Percentiles rank a stretch among this genome's conserved stretches.
Conservation (phyloP, 345 rosid genomes). For the Pugionium dolabratum region DNA sequence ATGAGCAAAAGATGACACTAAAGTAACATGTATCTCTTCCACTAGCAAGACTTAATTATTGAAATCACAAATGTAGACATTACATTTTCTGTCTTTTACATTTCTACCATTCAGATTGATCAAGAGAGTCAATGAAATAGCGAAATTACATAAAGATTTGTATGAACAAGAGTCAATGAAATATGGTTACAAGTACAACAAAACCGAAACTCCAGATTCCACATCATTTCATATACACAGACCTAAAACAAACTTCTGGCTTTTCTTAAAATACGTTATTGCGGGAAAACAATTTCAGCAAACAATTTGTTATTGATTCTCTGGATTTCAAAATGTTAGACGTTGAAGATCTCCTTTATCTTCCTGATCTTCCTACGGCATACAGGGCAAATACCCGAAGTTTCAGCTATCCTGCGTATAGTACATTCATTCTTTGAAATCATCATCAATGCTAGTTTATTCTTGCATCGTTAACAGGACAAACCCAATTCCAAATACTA, state of each 20-base stretch:
- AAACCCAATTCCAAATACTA: not conserved
- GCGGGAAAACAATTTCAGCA: slow-evolving; percentile 14
- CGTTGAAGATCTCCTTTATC: slow-evolving; percentile 80
- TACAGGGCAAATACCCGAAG: slow-evolving; percentile 75
- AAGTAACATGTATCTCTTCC: too few relatives aligned
- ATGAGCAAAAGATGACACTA: too few relatives aligned
- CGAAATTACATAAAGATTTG: not conserved
- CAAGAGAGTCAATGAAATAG: too few relatives aligned
- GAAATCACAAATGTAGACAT: too few relatives aligned
- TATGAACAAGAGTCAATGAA: slow-evolving; percentile 20
- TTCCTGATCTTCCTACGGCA: slow-evolving; percentile 87
- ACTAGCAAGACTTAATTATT: too few relatives aligned
- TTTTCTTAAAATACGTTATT: slow-evolving; percentile 18
- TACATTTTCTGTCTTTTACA: too few relatives aligned
- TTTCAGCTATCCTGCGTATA: slow-evolving; percentile 77
- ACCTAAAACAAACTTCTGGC: not conserved
- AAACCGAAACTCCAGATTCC: slow-evolving; percentile 24
- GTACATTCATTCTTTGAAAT: not conserved
- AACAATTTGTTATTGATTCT: not conserved
- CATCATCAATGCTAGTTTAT: slow-evolving; percentile 11
- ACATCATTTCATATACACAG: slow-evolving; percentile 25
- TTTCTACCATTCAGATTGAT: too few relatives aligned
- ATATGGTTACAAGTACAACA: slow-evolving; percentile 27
- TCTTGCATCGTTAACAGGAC: not conserved
- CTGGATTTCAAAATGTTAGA: slow-evolving; percentile 16